Conservation (phyloP, 352 stramenopile genomes). For the Phytopythium delawarense region DNA sequence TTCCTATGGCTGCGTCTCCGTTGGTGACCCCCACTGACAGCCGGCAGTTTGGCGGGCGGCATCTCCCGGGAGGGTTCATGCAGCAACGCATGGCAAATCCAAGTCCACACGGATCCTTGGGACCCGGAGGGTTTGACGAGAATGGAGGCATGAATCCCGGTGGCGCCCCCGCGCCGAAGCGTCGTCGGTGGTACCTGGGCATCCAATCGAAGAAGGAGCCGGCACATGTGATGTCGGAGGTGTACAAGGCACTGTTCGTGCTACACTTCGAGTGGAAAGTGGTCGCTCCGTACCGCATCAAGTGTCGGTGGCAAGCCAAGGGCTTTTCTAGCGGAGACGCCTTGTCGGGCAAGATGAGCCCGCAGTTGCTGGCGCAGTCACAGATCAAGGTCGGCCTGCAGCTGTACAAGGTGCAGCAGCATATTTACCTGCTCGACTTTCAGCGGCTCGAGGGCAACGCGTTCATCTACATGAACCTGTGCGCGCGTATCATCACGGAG, state of each 20-base stretch:
- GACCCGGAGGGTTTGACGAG: constrained; percentile 32
- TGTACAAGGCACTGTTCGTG: constrained; percentile 97
- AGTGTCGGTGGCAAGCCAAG: constrained; percentile 93
- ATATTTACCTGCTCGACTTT: constrained; percentile 99
- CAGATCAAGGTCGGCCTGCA: constrained; percentile 95
- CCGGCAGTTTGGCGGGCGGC: constrained; percentile 64
- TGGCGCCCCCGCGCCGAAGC: constrained; percentile 43
- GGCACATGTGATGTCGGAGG: constrained; percentile 99
- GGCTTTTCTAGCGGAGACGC: constrained; percentile 15
- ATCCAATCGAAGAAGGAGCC: constrained; percentile 99
- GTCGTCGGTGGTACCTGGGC: constrained; percentile 97
- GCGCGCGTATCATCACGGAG: constrained; percentile 98
- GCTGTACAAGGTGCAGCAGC: constrained; percentile 97
- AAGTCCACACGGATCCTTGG: constrained; percentile 1
- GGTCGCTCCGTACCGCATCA: constrained; percentile 95
- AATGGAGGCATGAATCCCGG: constrained; percentile 11
- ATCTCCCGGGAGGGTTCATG: constrained; percentile 18
- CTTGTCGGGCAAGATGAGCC: constrained; percentile 13
- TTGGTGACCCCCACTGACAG: constrained; percentile 63
- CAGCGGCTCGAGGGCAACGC: constrained; percentile 94
- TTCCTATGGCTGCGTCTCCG: constrained; percentile 78
- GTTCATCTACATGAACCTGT: constrained; percentile 99
- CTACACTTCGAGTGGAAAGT: constrained; percentile 98
- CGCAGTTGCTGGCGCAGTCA: constrained; percentile 25
- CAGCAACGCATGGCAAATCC: constrained; percentile 21